A percentile compares a stretch with the other conserved stretches of the same genome.
These are phyloP conservation scores for Zygoascus meyerae DNA, from an alignment of 1,139 yeast genomes.

Conservation along the genomic window DNA sequence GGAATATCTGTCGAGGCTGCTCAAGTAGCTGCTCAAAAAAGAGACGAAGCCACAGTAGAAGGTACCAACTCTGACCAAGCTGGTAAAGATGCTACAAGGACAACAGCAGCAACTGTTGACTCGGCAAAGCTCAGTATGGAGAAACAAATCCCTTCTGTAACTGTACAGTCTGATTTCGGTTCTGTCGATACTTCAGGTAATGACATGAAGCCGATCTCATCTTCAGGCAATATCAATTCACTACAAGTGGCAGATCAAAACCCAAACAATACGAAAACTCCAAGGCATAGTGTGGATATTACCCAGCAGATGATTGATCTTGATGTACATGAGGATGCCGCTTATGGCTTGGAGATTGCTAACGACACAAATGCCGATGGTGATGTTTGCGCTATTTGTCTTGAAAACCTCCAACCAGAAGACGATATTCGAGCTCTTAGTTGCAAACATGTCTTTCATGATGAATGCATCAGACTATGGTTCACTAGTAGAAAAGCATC, in stretches of 20 bases:
- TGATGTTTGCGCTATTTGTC: conserved; percentile 74
- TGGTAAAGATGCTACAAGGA: not conserved
- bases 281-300: not conserved
- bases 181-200: no score
- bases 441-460: conserved; percentile 81
- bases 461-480: conserved; percentile 79
- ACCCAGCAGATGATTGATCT: not conserved
- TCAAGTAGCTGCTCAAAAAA: conserved; percentile 13
- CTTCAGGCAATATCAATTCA: not conserved
- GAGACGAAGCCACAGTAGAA: not conserved
- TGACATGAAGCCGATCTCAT: no score
- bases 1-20: conserved; percentile 27
- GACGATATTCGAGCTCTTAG: conserved; percentile 66
- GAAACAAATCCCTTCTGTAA: not conserved
- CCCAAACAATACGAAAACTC: not conserved
- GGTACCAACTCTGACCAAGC: not conserved
- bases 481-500: conserved; percentile 66
- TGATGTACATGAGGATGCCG: conserved; percentile 7
- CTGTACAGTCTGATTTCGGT: not conserved
- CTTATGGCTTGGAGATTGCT: conserved; percentile 9
- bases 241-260: no score
- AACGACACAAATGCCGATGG: conserved; percentile 36
- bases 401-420: conserved; percentile 58
- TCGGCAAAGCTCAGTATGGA: no score
- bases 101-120: no score